Conservation (phyloP, 2,329 filamentous ascomycete genomes). For the Coniochaeta prunicola region DNA sequence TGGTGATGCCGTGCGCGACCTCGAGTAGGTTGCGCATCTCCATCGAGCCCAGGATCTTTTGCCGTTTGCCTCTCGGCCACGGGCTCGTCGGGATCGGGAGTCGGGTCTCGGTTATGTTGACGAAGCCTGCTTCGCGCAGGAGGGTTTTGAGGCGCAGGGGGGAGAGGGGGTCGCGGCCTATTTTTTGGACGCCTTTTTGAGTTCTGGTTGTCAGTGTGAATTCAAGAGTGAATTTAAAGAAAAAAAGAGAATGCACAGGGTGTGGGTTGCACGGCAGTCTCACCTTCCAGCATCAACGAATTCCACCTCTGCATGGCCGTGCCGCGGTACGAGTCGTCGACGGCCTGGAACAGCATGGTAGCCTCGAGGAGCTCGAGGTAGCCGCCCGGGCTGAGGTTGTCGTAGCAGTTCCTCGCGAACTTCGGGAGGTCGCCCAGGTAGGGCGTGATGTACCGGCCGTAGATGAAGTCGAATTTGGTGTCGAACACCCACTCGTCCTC, state of each 20-base stretch:
- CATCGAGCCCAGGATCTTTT: neutral
- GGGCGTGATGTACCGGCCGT: constrained; percentile 11
- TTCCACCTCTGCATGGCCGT: constrained; percentile 19
- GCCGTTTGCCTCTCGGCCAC: constrained; percentile 13
- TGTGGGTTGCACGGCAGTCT: neutral
- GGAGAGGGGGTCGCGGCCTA: constrained; percentile 13
- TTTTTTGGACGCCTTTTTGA: constrained; percentile 3
- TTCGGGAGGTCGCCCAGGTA: constrained; percentile 13
- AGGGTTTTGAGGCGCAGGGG: constrained; percentile 13
- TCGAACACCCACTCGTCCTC: constrained; percentile 28
- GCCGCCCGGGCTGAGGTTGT: constrained; percentile 14
- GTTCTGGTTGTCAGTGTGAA: too few relatives aligned
- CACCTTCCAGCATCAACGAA: constrained; percentile 13
- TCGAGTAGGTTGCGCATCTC: constrained; percentile 2
- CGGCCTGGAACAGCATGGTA: neutral
- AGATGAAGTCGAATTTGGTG: constrained; percentile 17
- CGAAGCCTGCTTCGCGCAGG: constrained; percentile 9
- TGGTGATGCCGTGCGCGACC: neutral
- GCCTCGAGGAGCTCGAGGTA: constrained; percentile 15
- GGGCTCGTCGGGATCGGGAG: constrained; percentile 15
- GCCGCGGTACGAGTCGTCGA: constrained; percentile 16
- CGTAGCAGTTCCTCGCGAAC: constrained; percentile 10
- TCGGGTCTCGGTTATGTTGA: constrained; percentile 7
- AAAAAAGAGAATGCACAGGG: neutral
- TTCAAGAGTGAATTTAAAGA: neutral